phyloP scores from a whole-genome alignment of 23 red algal genomes.

The Gracilaria gracilis region DNA sequence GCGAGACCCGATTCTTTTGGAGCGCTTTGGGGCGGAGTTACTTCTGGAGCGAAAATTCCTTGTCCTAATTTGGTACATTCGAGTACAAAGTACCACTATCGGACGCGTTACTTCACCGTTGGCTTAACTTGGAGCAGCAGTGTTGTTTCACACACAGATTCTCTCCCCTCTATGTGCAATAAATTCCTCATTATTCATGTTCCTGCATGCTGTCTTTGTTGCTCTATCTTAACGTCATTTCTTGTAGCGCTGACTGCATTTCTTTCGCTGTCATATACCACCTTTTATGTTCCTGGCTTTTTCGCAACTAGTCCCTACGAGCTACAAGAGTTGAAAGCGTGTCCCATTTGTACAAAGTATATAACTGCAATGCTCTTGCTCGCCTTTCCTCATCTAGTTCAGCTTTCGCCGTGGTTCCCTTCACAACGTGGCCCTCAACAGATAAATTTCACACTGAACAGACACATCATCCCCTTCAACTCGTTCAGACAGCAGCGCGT shows the following conservation, averaged over 20 bases:
- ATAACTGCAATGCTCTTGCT: not conserved
- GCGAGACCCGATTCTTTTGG: constrained; percentile 55
- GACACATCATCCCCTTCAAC: not conserved
- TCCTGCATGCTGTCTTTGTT: not conserved
- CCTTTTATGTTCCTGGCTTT: not conserved
- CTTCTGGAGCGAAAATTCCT: constrained; percentile 55
- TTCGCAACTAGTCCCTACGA: not conserved
- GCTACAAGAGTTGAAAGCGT: not conserved
- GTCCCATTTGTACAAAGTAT: not conserved
- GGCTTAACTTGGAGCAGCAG: constrained; percentile 48
- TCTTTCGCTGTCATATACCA: not conserved
- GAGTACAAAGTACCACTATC: constrained; percentile 26
- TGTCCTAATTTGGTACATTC: constrained; percentile 69
- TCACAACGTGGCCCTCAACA: not conserved
- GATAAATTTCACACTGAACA: constrained; percentile 27
- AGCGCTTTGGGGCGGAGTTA: constrained; percentile 48
- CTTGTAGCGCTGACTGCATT: not conserved
- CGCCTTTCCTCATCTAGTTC: not conserved
- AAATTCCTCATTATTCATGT: not conserved
- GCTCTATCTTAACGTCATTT: not conserved
- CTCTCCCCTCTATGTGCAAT: not conserved
- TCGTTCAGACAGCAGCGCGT: not conserved
- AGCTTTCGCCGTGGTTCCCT: not conserved
- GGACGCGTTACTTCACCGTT: constrained; percentile 53
- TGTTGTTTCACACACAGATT: not conserved